Evolutionary conservation across 2,329 filamentous ascomycete species (phyloP).

Genomic region (Sporothrix curviconia): DNA sequence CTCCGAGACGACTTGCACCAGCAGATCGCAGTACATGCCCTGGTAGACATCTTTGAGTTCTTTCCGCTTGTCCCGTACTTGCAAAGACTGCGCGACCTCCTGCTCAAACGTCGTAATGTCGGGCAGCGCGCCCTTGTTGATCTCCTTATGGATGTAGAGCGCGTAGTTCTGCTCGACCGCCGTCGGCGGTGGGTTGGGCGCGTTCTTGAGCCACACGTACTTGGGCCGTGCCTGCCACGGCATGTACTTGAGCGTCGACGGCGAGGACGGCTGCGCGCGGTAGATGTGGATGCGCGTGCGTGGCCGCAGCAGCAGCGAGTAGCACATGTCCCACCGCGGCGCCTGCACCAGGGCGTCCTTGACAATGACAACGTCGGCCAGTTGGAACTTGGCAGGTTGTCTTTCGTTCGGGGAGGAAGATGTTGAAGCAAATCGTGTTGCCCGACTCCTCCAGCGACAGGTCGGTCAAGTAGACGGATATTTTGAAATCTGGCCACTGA

Average conservation of each 20-base stretch:
- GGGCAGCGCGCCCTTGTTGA: conserved; percentile 40
- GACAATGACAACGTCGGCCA: conserved; percentile 60
- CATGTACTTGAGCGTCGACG: conserved; percentile 23
- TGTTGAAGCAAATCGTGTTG: conserved; percentile 42
- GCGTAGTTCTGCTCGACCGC: conserved; percentile 38
- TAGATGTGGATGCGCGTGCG: conserved; percentile 42
- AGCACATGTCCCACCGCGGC: conserved; percentile 20
- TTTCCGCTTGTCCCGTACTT: conserved; percentile 50
- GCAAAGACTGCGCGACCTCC: conserved; percentile 33
- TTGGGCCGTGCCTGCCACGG: neutral
- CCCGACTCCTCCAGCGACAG: conserved; percentile 41
- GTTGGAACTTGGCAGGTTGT: conserved; percentile 33
- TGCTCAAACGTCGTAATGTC: conserved; percentile 36
- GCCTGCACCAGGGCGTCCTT: conserved; percentile 46
- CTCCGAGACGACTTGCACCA: conserved; percentile 60
- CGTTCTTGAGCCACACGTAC: neutral
- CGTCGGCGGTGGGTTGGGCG: conserved; percentile 14
- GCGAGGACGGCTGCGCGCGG: conserved; percentile 32
- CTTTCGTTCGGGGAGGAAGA: conserved; percentile 48
- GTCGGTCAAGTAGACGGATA: conserved; percentile 56
- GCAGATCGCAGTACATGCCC: conserved; percentile 57
- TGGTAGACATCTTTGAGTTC: conserved; percentile 57
- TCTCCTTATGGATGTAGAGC: conserved; percentile 39
- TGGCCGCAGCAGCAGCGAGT: conserved; percentile 40
- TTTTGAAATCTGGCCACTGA: conserved; percentile 52